Evolutionary conservation across 2,329 filamentous ascomycete genomes (phyloP).

Genomic region (Biscogniauxia marginata): DNA sequence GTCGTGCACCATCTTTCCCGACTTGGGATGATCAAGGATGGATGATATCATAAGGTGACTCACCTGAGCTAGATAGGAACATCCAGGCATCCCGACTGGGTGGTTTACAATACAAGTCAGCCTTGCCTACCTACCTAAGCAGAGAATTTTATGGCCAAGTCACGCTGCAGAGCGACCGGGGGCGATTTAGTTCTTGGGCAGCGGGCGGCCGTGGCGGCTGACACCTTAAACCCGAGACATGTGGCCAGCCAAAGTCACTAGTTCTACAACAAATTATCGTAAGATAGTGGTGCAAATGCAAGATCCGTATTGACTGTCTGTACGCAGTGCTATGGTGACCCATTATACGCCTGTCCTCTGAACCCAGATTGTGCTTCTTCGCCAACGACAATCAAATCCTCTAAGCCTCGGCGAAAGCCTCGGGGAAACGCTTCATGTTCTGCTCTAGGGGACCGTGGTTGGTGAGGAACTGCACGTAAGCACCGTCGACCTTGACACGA

Average conservation of each 20-base stretch:
- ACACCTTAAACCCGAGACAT: background rate
- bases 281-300: conserved; percentile 29
- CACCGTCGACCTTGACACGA: conserved; percentile 94
- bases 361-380: conserved; percentile 30
- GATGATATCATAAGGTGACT: background rate
- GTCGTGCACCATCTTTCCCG: background rate
- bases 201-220: background rate
- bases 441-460: conserved; percentile 83
- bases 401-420: conserved; percentile 71
- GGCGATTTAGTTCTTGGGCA: background rate
- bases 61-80: background rate
- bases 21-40: background rate
- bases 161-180: background rate
- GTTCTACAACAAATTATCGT: background rate
- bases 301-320: conserved; percentile 34
- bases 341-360: conserved; percentile 33
- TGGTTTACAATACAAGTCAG: too few species aligned
- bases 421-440: conserved; percentile 95
- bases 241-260: background rate
- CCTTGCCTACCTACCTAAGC: background rate
- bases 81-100: too few species aligned
- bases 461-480: conserved; percentile 98
- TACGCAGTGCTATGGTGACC: conserved; percentile 35
- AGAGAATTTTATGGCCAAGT: background rate
- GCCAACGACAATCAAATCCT: conserved; percentile 21